phyloP scores from a whole-genome alignment of 2,329 filamentous ascomycete species.

The Cercospora citrullina region DNA sequence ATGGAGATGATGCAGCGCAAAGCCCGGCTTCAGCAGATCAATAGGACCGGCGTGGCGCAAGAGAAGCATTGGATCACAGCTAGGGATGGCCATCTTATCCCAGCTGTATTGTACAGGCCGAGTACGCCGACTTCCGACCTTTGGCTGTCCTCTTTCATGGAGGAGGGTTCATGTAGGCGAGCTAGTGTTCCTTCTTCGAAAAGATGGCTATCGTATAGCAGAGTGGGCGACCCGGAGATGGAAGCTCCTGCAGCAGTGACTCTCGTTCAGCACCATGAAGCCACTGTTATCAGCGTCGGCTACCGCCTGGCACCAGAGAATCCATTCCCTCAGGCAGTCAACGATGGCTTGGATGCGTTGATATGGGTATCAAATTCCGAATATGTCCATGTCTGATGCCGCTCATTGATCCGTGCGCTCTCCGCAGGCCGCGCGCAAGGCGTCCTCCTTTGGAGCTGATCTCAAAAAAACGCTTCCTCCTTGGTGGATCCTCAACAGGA shows the following conservation, averaged over 20 bases:
- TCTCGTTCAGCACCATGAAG: slow-evolving; percentile 55
- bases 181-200: not conserved
- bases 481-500: slow-evolving; percentile 52
- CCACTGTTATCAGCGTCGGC: slow-evolving; percentile 61
- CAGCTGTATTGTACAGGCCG: slow-evolving; percentile 11
- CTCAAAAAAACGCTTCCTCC: slow-evolving; percentile 49
- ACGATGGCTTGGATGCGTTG: slow-evolving; percentile 63
- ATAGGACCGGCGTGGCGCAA: slow-evolving; percentile 8
- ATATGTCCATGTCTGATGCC: not conserved
- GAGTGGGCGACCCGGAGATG: slow-evolving; percentile 11
- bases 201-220: not conserved
- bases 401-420: not conserved
- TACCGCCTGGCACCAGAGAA: slow-evolving; percentile 62
- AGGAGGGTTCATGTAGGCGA: slow-evolving; percentile 34
- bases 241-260: slow-evolving; percentile 8
- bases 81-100: slow-evolving; percentile 9
- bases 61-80: not conserved
- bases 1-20: slow-evolving; percentile 5
- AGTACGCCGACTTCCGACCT: slow-evolving; percentile 20
- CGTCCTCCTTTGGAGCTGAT: slow-evolving; percentile 43
- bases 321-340: slow-evolving; percentile 62
- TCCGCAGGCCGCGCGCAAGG: slow-evolving; percentile 44
- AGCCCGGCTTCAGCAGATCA: not conserved
- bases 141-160: slow-evolving; percentile 46
- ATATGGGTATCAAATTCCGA: slow-evolving; percentile 53